Evolutionary conservation across 345 rosid species (phyloP).

Genomic region (Adansonia digitata): DNA sequence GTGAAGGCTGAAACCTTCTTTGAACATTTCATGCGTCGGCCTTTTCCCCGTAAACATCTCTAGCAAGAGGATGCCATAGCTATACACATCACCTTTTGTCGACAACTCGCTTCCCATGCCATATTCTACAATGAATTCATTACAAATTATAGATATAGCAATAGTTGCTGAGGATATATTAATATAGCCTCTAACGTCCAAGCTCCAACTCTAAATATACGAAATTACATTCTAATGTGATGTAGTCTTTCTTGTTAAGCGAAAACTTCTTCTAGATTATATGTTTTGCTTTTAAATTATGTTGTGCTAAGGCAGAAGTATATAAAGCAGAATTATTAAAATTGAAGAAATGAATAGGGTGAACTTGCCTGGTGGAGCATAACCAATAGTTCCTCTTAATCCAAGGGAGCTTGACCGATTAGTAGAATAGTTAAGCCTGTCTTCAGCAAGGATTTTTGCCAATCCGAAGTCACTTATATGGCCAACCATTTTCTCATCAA

Average conservation of each 20-base stretch:
- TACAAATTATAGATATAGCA: not conserved
- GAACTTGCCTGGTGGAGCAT: slow-evolving; percentile 26
- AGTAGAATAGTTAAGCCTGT: not conserved
- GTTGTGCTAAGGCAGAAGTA: too few species aligned
- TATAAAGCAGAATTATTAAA: not conserved
- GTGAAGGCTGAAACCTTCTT: slow-evolving; percentile 21
- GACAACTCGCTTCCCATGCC: slow-evolving; percentile 27
- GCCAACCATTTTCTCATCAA: not conserved
- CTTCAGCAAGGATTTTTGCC: not conserved
- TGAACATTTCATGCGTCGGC: slow-evolving; percentile 24
- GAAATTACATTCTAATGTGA: too few species aligned
- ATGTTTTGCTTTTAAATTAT: too few species aligned
- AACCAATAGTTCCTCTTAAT: slow-evolving; percentile 19
- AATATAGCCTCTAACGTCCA: not conserved
- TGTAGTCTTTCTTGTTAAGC: too few species aligned
- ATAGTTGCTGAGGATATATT: not conserved
- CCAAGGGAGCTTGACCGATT: slow-evolving; percentile 9
- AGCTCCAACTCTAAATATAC: not conserved
- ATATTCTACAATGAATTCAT: slow-evolving; percentile 22
- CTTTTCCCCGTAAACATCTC: slow-evolving; percentile 27
- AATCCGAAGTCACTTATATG: slow-evolving; percentile 8
- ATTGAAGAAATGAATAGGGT: not conserved
- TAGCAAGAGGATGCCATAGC: slow-evolving; percentile 29
- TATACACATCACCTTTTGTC: slow-evolving; percentile 24
- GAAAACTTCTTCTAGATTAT: too few species aligned